Evolutionary conservation across 108 stramenopile species (phyloP), one percentile per base, ranked within the genome.

Genomic region (Skeletonema marinoi): DNA sequence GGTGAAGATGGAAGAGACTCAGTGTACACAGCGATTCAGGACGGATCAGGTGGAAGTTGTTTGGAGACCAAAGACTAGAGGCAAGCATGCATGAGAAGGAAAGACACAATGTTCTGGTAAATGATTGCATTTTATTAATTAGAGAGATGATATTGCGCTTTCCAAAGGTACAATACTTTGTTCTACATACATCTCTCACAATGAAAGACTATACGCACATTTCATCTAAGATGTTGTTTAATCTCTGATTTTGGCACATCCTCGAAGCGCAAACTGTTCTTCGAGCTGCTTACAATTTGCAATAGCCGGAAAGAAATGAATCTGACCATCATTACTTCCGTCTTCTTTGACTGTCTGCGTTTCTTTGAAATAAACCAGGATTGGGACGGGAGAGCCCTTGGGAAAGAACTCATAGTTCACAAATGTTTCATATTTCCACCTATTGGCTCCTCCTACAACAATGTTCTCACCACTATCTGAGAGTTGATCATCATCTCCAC

Each of bases 1-100:
- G 31, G 96, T 95, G 0, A 60, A 87, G 16, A 50, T 99, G 66
- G 79, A 93, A 62, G 98, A 98, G 11, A 92, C 94, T 33, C 81
- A 84, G 54, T 98, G 97, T 64, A 97, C 91, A 17, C 98, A 99
- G 74, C 78, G 98, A 62, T 99, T 87, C 86, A 84, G 98, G 36
- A 98, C 98, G 4, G 98, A 99, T 85, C 93, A 93, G 39, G 93
- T 97, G 12, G 75, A 94, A 60, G 86, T 94, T 11, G 84, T 93
- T 6, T 99, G 98, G 98, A 76, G 84, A 35, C 84, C 86, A 74
- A 68, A 81, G 77, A 70, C 87, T 70, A 44, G 85, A 67, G 79
- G 79, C 61, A 82, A 72, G 59, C 73, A 80, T 63, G 65, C 73
- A 67, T 75, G 36, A 83, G n/a, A 25, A n/a, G 7, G 5, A 19